A percentile compares a stretch with the other conserved stretches of the same genome.
These are phyloP conservation scores for Theileria orientalis DNA, from an alignment of 169 alveolate species.

Conservation along the genomic window DNA sequence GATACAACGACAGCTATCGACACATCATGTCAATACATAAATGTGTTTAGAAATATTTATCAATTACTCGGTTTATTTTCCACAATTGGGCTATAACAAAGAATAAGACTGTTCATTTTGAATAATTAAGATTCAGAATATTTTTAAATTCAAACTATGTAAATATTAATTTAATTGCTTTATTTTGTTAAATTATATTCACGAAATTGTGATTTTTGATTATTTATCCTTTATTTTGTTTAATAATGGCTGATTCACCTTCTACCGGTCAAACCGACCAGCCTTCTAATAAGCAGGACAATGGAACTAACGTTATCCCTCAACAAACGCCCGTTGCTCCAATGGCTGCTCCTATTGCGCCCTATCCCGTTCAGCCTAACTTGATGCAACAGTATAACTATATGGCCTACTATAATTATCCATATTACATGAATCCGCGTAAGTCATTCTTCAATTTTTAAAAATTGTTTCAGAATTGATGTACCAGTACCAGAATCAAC, in stretches of 20 bases:
- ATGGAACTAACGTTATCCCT: neutral
- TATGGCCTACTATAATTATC: constrained; percentile 18
- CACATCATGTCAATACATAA: too few relatives aligned
- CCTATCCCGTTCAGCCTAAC: constrained; percentile 4
- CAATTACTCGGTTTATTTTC: neutral
- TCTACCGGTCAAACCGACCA: neutral
- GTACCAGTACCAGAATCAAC: constrained; percentile 4
- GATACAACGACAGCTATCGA: too few relatives aligned
- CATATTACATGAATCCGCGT: constrained; percentile 21
- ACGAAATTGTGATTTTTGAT: neutral
- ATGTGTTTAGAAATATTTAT: too few relatives aligned
- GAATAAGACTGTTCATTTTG: neutral
- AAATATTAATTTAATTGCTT: too few relatives aligned
- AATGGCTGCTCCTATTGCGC: neutral
- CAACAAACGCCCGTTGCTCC: neutral
- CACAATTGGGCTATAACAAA: neutral
- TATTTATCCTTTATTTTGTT: neutral
- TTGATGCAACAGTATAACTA: constrained; percentile 28
- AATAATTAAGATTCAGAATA: neutral
- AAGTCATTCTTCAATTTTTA: neutral
- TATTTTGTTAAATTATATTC: neutral
- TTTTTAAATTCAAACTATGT: neutral
- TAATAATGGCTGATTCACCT: neutral
- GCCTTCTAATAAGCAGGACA: neutral
- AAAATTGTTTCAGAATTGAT: neutral